Conservation (phyloP, 1,284 basidiomycete species). For the Cryptococcus sp. region DNA sequence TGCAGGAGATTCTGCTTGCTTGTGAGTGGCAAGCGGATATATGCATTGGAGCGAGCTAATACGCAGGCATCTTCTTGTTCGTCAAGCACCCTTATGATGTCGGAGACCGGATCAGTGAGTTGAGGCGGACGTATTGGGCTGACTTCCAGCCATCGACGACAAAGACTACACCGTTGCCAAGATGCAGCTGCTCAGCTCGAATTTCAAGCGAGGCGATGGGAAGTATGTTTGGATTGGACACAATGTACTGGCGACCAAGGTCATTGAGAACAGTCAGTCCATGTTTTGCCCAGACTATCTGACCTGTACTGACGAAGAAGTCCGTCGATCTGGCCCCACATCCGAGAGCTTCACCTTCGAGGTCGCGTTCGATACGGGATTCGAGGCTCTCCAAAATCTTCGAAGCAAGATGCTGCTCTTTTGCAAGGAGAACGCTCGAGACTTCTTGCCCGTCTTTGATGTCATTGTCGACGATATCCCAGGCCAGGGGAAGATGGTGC, state of each 20-base stretch:
- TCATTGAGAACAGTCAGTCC: slow-evolving; percentile 49
- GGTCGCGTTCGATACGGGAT: slow-evolving; percentile 70
- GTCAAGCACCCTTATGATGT: slow-evolving; percentile 83
- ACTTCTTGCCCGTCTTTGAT: slow-evolving; percentile 70
- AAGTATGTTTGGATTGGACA: slow-evolving; percentile 60
- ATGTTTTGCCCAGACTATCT: not conserved
- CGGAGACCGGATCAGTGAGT: slow-evolving; percentile 65
- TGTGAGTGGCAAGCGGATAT: slow-evolving; percentile 14
- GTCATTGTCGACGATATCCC: slow-evolving; percentile 61
- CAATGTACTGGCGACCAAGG: slow-evolving; percentile 59
- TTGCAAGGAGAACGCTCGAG: slow-evolving; percentile 61
- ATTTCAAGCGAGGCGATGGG: slow-evolving; percentile 50
- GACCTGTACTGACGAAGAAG: not conserved
- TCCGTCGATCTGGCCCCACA: slow-evolving; percentile 50
- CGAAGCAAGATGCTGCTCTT: slow-evolving; percentile 77
- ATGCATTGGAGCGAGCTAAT: not conserved
- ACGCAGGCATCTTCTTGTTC: slow-evolving; percentile 65
- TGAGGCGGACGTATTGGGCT: slow-evolving; percentile 19
- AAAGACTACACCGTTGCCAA: slow-evolving; percentile 72
- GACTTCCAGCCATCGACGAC: slow-evolving; percentile 1
- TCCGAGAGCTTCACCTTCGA: slow-evolving; percentile 56
- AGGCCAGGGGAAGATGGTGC: slow-evolving; percentile 69
- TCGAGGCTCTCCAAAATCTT: slow-evolving; percentile 74
- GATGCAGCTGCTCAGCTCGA: slow-evolving; percentile 72
- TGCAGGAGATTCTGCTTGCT: slow-evolving; percentile 50